Evolutionary conservation across 306 rosid species (phyloP), one percentile per base, ranked within the genome.

Genomic region (Vicia sativa): DNA sequence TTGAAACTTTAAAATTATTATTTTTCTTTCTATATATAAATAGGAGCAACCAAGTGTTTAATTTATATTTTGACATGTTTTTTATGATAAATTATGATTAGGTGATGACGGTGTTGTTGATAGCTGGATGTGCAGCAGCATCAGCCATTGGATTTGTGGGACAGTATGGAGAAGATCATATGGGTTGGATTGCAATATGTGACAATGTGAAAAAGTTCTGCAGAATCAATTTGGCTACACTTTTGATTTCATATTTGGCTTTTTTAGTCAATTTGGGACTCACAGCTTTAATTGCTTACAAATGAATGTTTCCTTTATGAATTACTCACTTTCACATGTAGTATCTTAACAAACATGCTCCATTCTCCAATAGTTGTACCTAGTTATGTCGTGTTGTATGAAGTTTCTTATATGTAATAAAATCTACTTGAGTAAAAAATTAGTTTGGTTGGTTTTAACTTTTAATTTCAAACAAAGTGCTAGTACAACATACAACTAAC

Each of bases 101-200:
- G 96, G 78, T 61, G 65, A 72, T 87, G 84, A 78, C 77, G 76
- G 37, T 84, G 68, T 15, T 90, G 77, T 68, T 79, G 59, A 83
- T 78, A 61, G 78, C 88, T 62, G 95, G 85, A 31, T 90, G 96
- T 61, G 87, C 89, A 2, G 96, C 95, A 2, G 91, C 80, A 4
- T 81, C 84, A 0, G 91, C 95, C 2, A 29, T 84, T 11, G 95
- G 96, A 1, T 85, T 83, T 38, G 86, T 90, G 63, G 87, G 87
- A 3, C 65, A 72, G 44, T 84, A 31, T 54, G 96, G 96, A n/a
- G 87, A 90, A 55, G 26, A 76, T 0, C 85, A 79, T 11, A 67
- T 73, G 75, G 77, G 81, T 0, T 90, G 96, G 96, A 69, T 3
- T 23, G 48, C 89, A 1, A 61, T 88, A 0, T 90, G 96, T 42